These are phyloP conservation scores for Hapsidospora chrysogenum DNA, from an alignment of 495 filamentous ascomycete species.

Conservation along the genomic window DNA sequence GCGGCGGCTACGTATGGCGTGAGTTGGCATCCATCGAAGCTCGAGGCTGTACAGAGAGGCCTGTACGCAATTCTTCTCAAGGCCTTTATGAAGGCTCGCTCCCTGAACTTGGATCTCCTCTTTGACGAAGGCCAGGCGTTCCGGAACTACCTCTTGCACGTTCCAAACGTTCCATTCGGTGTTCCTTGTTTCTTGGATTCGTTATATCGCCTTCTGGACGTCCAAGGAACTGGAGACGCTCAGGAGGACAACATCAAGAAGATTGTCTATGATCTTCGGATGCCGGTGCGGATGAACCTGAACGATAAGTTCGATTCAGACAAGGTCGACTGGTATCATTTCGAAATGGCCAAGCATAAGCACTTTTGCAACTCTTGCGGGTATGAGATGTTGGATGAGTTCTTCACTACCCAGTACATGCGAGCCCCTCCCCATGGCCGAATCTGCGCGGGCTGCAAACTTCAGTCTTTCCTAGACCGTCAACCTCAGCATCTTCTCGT, in stretches of 20 bases:
- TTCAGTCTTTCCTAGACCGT: not conserved
- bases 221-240: too few relatives aligned
- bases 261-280: not conserved
- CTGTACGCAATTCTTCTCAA: conserved; percentile 1
- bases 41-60: not conserved
- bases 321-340: not conserved
- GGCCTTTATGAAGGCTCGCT: not conserved
- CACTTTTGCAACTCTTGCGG: conserved; percentile 1
- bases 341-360: not conserved
- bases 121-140: not conserved
- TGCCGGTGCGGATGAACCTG: not conserved
- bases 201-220: not conserved
- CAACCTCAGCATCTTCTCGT: not conserved
- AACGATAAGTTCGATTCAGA: not conserved
- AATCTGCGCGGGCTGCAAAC: not conserved
- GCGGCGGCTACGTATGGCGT: not conserved
- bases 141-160: not conserved
- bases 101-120: not conserved
- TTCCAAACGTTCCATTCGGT: not conserved
- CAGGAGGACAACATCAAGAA: too few relatives aligned
- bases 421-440: not conserved
- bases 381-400: not conserved
- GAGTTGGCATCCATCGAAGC: not conserved
- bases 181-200: not conserved
- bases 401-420: not conserved